These are phyloP conservation scores for Prunus persica DNA, from an alignment of 306 rosid species.

Conservation along the genomic window Prunus_persica_NCBIv2 NC_034010.1:30040001-30040500, in stretches of 20 bases:
- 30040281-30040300: slow-evolving; percentile 64
- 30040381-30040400: neutral
- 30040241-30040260: neutral
- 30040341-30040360: slow-evolving; percentile 96
- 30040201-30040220: neutral
- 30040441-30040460: neutral
- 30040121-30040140: neutral
- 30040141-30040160: neutral
- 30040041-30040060: neutral
- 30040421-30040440: neutral
- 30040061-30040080: neutral
- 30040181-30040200: neutral
- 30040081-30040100: neutral
- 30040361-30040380: slow-evolving; percentile 12
- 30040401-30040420: neutral
- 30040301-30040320: slow-evolving; percentile 98
- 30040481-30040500: neutral
- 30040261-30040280: neutral
- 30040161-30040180: neutral
- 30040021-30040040: neutral
- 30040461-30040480: neutral
- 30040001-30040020: neutral
- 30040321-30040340: slow-evolving; percentile 92
- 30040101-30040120: neutral
- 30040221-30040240: neutral